phyloP scores from a whole-genome alignment of 495 filamentous ascomycete genomes.

The Neurospora africana region DNA sequence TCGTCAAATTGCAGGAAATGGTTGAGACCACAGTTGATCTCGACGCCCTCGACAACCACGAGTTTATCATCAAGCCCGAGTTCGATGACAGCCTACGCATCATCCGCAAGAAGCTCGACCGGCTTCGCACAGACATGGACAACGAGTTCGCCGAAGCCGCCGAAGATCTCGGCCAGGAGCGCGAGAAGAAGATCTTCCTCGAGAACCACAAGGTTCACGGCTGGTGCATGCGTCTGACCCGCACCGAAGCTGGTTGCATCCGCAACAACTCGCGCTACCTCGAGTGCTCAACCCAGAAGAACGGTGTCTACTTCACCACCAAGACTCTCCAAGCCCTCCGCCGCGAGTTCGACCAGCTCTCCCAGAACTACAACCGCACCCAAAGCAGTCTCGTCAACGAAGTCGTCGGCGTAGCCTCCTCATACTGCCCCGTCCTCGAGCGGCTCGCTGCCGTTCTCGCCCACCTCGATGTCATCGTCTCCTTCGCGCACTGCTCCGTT shows the following conservation, averaged over 20 bases:
- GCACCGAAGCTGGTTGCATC: conserved; percentile 86
- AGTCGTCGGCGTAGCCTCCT: conserved; percentile 86
- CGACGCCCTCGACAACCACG: conserved; percentile 89
- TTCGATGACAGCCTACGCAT: conserved; percentile 85
- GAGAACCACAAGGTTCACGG: conserved; percentile 94
- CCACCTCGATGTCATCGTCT: conserved; percentile 93
- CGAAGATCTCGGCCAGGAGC: conserved; percentile 79
- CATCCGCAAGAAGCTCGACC: conserved; percentile 85
- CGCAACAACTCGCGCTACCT: conserved; percentile 82
- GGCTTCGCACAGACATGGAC: conserved; percentile 72
- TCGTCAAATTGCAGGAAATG: conserved; percentile 89
- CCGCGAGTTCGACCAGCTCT: conserved; percentile 87
- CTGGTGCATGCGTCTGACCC: conserved; percentile 91
- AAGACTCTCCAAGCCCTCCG: conserved; percentile 69
- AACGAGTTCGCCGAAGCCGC: conserved; percentile 67
- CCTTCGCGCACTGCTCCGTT: conserved; percentile 86
- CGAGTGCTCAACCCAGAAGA: conserved; percentile 97
- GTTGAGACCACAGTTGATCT: conserved; percentile 98
- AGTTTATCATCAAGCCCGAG: conserved; percentile 98
- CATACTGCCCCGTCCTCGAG: conserved; percentile 90
- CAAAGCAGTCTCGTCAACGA: conserved; percentile 86
- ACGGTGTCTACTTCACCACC: conserved; percentile 97
- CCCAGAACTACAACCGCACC: conserved; percentile 90
- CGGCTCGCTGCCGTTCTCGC: conserved; percentile 78
- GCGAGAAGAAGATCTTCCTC: conserved; percentile 95